phyloP scores from a whole-genome alignment of 441 rosid genomes.

The Monsonia emarginata region DNA sequence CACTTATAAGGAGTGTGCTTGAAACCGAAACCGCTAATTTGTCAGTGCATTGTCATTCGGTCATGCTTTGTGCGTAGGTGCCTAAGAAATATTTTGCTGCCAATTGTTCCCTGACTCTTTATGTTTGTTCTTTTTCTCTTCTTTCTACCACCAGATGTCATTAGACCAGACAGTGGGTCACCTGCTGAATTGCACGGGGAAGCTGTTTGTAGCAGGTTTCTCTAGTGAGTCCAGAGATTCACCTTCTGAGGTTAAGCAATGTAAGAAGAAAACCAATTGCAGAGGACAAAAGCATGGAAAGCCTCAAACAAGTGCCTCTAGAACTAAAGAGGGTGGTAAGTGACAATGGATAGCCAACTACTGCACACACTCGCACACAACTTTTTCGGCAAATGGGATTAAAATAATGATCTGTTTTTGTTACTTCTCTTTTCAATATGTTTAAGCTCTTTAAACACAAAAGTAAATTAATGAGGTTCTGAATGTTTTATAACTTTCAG shows the following conservation, averaged over 20 bases:
- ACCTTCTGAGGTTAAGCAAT: conserved; percentile 20
- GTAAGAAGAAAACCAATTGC: conserved; percentile 16
- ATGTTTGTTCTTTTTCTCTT: not conserved
- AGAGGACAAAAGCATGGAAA: conserved; percentile 21
- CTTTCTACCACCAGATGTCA: conserved; percentile 27
- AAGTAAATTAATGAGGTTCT: not conserved
- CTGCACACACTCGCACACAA: conserved; percentile 1
- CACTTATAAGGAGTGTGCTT: conserved; percentile 10
- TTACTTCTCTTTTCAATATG: not conserved
- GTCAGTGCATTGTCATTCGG: not conserved
- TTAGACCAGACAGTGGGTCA: conserved; percentile 55
- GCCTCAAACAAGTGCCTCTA: conserved; percentile 24
- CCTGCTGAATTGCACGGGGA: conserved; percentile 50
- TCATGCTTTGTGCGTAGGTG: not conserved
- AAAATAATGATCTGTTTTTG: not conserved
- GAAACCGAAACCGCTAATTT: not conserved
- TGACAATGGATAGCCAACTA: conserved; percentile 6
- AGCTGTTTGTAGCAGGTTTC: conserved; percentile 37
- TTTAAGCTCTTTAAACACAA: not conserved
- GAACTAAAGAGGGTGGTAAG: conserved; percentile 37
- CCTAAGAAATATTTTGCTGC: conserved; percentile 1
- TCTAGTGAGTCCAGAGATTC: conserved; percentile 17
- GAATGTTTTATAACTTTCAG: not conserved
- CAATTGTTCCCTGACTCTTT: not conserved
- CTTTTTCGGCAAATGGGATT: not conserved